These are phyloP conservation scores for Tulasnella sp. DNA, from an alignment of 768 basidiomycete genomes.

Conservation along the genomic window DNA sequence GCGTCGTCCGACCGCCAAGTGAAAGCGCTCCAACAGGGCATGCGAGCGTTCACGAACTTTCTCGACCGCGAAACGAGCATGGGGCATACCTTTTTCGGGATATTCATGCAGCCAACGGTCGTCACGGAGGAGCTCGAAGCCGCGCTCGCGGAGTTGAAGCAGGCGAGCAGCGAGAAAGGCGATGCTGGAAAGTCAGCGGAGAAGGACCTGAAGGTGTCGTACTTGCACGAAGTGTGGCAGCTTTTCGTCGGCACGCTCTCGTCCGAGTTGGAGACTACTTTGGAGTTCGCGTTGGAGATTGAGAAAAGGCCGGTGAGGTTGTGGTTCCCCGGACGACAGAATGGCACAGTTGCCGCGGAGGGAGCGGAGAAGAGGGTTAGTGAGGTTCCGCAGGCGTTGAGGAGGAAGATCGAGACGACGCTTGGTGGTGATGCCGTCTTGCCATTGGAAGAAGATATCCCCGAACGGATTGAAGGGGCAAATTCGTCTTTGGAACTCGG, in stretches of 20 bases:
- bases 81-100: not conserved
- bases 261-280: not conserved
- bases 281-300: not conserved
- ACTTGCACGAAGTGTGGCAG: not conserved
- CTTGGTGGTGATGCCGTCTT: not conserved
- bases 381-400: not conserved
- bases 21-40: not conserved
- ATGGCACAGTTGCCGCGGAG: not conserved
- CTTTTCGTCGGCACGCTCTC: not conserved
- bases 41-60: slow-evolving; percentile 2
- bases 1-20: not conserved
- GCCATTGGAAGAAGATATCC: slow-evolving; percentile 8
- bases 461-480: not conserved
- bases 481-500: not conserved
- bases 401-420: not conserved
- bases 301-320: not conserved
- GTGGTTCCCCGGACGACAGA: slow-evolving; percentile 1
- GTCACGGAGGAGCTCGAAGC: not conserved
- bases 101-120: not conserved
- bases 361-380: not conserved
- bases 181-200: not conserved
- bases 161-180: not conserved
- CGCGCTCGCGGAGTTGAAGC: not conserved
- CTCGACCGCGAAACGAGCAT: slow-evolving; percentile 6
- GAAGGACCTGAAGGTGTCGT: not conserved